phyloP scores from a whole-genome alignment of 2,329 filamentous ascomycete genomes.

The Colletotrichum costaricense region DNA sequence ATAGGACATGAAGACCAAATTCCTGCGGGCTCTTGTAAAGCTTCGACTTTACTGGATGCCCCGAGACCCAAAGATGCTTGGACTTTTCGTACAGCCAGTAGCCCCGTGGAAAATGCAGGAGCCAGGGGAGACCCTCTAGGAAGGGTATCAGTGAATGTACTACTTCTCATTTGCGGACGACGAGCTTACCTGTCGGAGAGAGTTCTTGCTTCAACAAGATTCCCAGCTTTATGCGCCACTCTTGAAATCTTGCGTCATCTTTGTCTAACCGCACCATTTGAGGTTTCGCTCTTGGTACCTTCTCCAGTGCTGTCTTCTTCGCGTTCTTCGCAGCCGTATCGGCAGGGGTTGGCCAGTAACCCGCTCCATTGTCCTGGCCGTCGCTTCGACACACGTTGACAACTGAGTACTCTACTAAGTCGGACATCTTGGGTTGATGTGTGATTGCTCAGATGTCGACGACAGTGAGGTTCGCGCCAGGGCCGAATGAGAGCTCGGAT shows the following conservation, averaged over 20 bases:
- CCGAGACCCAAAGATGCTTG: slow-evolving; percentile 62
- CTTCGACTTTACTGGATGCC: slow-evolving; percentile 60
- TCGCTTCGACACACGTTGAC: slow-evolving; percentile 58
- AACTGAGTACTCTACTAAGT: slow-evolving; percentile 21
- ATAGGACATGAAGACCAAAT: slow-evolving; percentile 63
- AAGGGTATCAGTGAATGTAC: slow-evolving; percentile 32
- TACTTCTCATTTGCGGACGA: neutral
- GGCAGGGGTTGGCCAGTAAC: slow-evolving; percentile 52
- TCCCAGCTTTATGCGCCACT: slow-evolving; percentile 58
- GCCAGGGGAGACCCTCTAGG: slow-evolving; percentile 56
- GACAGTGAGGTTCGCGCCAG: neutral
- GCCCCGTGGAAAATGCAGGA: slow-evolving; percentile 55
- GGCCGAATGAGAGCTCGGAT: neutral
- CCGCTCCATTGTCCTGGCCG: slow-evolving; percentile 56
- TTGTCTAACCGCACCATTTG: slow-evolving; percentile 56
- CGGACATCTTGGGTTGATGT: slow-evolving; percentile 12
- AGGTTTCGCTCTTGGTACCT: slow-evolving; percentile 51
- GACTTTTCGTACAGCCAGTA: slow-evolving; percentile 61
- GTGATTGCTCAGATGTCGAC: neutral
- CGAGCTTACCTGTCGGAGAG: slow-evolving; percentile 41
- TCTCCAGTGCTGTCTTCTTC: slow-evolving; percentile 50
- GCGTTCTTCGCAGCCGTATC: slow-evolving; percentile 48
- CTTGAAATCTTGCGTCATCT: slow-evolving; percentile 55
- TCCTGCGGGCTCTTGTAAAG: slow-evolving; percentile 65
- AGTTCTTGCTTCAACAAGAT: slow-evolving; percentile 59